A percentile compares a stretch with the other conserved stretches of the same genome.
These are phyloP conservation scores for Beauveria scarabaeidicola DNA, from an alignment of 2,329 filamentous ascomycete genomes.

Conservation along the genomic window DNA sequence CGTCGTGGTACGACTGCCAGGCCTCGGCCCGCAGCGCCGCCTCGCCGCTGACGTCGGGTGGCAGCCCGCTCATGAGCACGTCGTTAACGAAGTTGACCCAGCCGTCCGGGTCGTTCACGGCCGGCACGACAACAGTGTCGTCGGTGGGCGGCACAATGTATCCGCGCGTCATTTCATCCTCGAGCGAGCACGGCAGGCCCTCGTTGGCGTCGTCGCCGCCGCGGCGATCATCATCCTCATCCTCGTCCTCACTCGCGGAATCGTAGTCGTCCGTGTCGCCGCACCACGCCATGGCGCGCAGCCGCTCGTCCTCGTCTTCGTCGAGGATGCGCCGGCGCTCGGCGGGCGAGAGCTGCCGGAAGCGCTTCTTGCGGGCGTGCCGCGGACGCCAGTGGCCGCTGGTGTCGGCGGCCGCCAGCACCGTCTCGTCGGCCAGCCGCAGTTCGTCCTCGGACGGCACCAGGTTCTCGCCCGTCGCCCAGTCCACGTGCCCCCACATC, in stretches of 20 bases:
- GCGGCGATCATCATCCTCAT: neutral
- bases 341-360: conserved; percentile 27
- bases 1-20: conserved; percentile 15
- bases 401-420: conserved; percentile 22
- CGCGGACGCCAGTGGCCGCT: conserved; percentile 33
- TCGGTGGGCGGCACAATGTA: conserved; percentile 19
- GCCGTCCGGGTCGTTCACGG: conserved; percentile 13
- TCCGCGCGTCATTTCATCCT: conserved; percentile 27
- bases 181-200: conserved; percentile 14
- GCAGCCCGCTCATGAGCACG: conserved; percentile 17
- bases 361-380: conserved; percentile 38
- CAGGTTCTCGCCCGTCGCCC: conserved; percentile 39
- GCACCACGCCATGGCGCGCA: conserved; percentile 27
- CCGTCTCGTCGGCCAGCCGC: conserved; percentile 39
- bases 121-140: conserved; percentile 13
- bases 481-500: conserved; percentile 54
- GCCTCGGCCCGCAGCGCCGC: conserved; percentile 19
- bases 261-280: conserved; percentile 16
- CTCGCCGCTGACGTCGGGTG: conserved; percentile 18
- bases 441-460: conserved; percentile 42
- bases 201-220: neutral
- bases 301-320: conserved; percentile 26
- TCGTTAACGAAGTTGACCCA: conserved; percentile 22
- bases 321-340: conserved; percentile 31
- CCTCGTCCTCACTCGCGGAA: neutral